phyloP scores from a whole-genome alignment of 2,329 filamentous ascomycete species.

The Colletotrichum musae region DNA sequence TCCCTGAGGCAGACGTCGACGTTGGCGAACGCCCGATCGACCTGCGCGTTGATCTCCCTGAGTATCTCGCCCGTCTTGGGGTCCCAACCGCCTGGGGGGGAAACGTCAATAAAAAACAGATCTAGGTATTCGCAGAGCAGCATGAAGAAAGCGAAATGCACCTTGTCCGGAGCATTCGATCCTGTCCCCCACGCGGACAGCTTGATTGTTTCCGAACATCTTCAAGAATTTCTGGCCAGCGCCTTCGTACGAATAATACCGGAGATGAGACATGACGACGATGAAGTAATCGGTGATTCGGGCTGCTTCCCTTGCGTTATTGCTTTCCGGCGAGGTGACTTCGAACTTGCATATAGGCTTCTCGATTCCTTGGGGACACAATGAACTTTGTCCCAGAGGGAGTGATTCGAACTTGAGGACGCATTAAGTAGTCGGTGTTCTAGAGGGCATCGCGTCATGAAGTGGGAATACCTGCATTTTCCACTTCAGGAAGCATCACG shows the following conservation, averaged over 20 bases:
- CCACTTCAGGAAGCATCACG: no score
- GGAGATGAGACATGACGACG: slow-evolving; percentile 48
- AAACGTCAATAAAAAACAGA: no score
- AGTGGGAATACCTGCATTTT: no score
- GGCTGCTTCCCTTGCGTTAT: no score
- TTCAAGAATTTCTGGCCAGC: slow-evolving; percentile 49
- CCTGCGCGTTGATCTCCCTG: slow-evolving; percentile 58
- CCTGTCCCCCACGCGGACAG: slow-evolving; percentile 62
- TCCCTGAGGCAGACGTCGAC: slow-evolving; percentile 64
- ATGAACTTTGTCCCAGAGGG: no score
- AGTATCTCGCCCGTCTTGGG: slow-evolving; percentile 46
- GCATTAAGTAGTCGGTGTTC: no score
- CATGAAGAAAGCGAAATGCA: slow-evolving; percentile 38
- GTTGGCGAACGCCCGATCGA: slow-evolving; percentile 70
- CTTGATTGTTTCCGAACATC: slow-evolving; percentile 59
- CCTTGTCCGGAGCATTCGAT: slow-evolving; percentile 65
- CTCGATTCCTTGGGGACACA: no score
- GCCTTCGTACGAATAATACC: slow-evolving; percentile 52
- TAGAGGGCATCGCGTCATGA: no score
- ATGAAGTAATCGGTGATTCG: background rate
- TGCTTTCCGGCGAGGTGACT: no score
- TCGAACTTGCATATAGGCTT: no score
- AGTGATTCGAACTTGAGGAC: no score
- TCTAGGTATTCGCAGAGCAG: no score
- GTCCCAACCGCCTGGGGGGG: slow-evolving; percentile 50